Base-by-base conservation (phyloP, 2,329 filamentous ascomycete genomes). In the Cladosporium sp. region DNA sequence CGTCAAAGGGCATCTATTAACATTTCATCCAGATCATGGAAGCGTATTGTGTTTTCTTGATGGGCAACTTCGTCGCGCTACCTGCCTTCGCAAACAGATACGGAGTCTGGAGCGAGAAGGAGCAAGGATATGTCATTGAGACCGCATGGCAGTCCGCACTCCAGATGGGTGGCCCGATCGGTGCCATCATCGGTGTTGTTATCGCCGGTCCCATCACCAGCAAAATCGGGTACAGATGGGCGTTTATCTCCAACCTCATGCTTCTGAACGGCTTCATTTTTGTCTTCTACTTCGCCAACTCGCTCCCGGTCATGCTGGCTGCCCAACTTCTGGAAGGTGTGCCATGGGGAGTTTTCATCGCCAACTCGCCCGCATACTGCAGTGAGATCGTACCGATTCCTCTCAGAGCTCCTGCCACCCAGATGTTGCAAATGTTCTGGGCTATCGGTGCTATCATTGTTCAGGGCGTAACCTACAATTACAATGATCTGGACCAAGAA, bases 351-450 rank as follows among this genome's bases (percentile, higher is more conserved):
- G 80, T 87, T 65, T 87, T 87, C 70, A 84, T 85, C 63, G 83
- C 83, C 67, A 85, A 85, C 67, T 78, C 83, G 4, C 84, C 84
- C 0, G 83, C 84, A 6, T 87, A 50, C 47, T 83, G 78, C 70
- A 73, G 72, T 65, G 84, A 87, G 68, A 83, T 87, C 57, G 81
- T 84, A 2, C 83, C 83, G 1, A 77, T 86, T 53, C 73, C 73
- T 65, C 71, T 87, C 56, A 73, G 83, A 68, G 83, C 79, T 54
- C 79, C 82, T 19, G 78, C 77, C 4, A 86, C 83, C 2, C 80
- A 83, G 71, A 86, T 83, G 78, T 64, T 86, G 70, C 83, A 86
- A 72, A 85, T 86, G 82, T 83, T 82, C 74, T 86, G 83, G 83
- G 80, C 83, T 17, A 81, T 86, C 66, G 83, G 83, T 24, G 70